phyloP scores from a whole-genome alignment of 371 early-diverging fungal genomes.

The Chytridium lagenaria region DNA sequence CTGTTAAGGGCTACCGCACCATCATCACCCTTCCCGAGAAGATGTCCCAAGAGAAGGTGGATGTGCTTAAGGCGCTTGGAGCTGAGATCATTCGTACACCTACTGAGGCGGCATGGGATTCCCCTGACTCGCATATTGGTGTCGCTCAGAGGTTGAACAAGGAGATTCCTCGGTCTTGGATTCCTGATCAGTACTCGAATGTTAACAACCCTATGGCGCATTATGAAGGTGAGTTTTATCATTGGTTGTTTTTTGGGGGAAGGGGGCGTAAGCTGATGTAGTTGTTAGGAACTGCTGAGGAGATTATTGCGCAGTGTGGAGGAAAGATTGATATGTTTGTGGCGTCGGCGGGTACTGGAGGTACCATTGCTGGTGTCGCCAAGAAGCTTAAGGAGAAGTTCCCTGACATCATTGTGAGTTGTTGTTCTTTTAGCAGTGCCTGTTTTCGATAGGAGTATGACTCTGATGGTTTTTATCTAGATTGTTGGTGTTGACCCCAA shows the following conservation, averaged over 20 bases:
- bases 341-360: slow-evolving; percentile 96
- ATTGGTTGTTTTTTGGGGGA: too few species aligned
- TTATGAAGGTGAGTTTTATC: slow-evolving; percentile 73
- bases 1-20: slow-evolving; percentile 95
- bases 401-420: slow-evolving; percentile 75
- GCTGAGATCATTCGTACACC: slow-evolving; percentile 98
- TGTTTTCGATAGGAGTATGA: too few species aligned
- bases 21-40: slow-evolving; percentile 98
- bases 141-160: slow-evolving; percentile 90
- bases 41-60: slow-evolving; percentile 98
- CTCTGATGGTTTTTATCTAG: slow-evolving; percentile 41
- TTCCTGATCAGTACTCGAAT: slow-evolving; percentile 95
- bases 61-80: slow-evolving; percentile 94
- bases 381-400: slow-evolving; percentile 91
- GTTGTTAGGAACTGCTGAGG: slow-evolving; percentile 62
- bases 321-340: slow-evolving; percentile 96
- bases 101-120: slow-evolving; percentile 97
- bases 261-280: too few species aligned
- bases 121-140: slow-evolving; percentile 95
- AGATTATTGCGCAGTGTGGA: slow-evolving; percentile 67
- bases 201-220: slow-evolving; percentile 96
- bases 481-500: slow-evolving; percentile 94
- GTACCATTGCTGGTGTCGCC: slow-evolving; percentile 95
- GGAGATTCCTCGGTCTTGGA: slow-evolving; percentile 93
- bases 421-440: slow-evolving; percentile 1